Evolutionary conservation across 2,329 filamentous ascomycete genomes (phyloP).

Genomic region (Hypoxylon sp.): DNA sequence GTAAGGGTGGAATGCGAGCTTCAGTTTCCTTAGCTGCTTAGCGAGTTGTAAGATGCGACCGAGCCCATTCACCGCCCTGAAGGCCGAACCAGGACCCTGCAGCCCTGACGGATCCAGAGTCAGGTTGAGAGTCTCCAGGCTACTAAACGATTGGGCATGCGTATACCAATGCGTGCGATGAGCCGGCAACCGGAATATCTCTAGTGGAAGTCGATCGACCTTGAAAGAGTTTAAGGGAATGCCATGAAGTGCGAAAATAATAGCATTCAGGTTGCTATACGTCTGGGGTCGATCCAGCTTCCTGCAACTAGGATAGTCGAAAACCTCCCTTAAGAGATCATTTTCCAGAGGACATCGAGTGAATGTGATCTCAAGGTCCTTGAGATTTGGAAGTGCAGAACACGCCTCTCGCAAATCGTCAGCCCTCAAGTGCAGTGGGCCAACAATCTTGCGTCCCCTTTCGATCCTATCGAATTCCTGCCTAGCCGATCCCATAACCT

Average conservation of each 20-base stretch:
- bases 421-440: constrained; percentile 56
- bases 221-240: constrained; percentile 57
- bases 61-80: constrained; percentile 61
- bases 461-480: constrained; percentile 57
- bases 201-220: constrained; percentile 62
- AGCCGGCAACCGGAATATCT: constrained; percentile 57
- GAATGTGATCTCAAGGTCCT: constrained; percentile 60
- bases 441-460: constrained; percentile 53
- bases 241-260: constrained; percentile 58
- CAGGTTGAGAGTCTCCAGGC: constrained; percentile 58
- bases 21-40: constrained; percentile 56
- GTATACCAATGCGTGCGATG: constrained; percentile 61
- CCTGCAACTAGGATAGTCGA: constrained; percentile 58
- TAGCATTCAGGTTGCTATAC: constrained; percentile 58
- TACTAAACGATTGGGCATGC: constrained; percentile 59
- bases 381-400: constrained; percentile 58
- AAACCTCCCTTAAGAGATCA: constrained; percentile 57
- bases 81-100: constrained; percentile 56
- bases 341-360: constrained; percentile 59
- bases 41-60: constrained; percentile 60
- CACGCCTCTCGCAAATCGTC: constrained; percentile 58
- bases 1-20: constrained; percentile 61
- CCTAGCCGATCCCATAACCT: constrained; percentile 57
- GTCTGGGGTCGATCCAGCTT: constrained; percentile 58
- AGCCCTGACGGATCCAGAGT: constrained; percentile 59